These are phyloP conservation scores for Jaapia argillacea DNA, from an alignment of 768 basidiomycete species.

Conservation along the genomic window DNA sequence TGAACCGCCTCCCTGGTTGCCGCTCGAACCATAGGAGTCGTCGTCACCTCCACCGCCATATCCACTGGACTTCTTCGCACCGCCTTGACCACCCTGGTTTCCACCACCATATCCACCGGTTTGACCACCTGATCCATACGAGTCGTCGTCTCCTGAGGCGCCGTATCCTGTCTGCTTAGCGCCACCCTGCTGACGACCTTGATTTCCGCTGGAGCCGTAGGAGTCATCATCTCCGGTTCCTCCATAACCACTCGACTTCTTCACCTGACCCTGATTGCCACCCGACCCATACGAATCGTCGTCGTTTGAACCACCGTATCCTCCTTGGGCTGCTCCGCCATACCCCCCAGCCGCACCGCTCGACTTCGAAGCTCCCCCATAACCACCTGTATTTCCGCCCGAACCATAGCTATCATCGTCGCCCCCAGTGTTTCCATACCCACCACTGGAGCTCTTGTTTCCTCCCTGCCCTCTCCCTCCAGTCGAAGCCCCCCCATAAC, in stretches of 20 bases:
- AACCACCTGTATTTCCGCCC: background rate
- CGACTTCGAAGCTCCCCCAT: conserved; percentile 12
- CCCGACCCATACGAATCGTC: conserved; percentile 7
- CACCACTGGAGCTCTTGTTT: conserved; percentile 3
- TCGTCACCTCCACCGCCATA: conserved; percentile 9
- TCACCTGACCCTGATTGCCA: conserved; percentile 7
- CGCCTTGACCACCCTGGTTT: conserved; percentile 6
- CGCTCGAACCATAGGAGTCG: conserved; percentile 17
- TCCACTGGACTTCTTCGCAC: background rate
- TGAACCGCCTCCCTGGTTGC: conserved; percentile 16
- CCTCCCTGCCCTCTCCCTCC: background rate
- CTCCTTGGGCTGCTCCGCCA: conserved; percentile 4
- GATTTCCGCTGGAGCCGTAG: conserved; percentile 5
- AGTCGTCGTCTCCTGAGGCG: conserved; percentile 4
- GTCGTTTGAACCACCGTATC: conserved; percentile 1
- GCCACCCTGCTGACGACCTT: conserved; percentile 3
- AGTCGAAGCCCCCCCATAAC: background rate
- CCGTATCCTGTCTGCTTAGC: conserved; percentile 3
- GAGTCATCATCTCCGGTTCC: conserved; percentile 2
- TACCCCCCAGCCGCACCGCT: conserved; percentile 8
- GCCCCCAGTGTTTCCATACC: conserved; percentile 15
- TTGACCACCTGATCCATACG: conserved; percentile 1
- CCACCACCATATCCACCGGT: too few species aligned
- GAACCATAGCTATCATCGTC: conserved; percentile 4
- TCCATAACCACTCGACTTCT: too few species aligned